A percentile compares a stretch with the other conserved stretches of the same genome.
These are phyloP conservation scores for Senna tora DNA, from an alignment of 306 rosid genomes.

Conservation along the genomic window DNA sequence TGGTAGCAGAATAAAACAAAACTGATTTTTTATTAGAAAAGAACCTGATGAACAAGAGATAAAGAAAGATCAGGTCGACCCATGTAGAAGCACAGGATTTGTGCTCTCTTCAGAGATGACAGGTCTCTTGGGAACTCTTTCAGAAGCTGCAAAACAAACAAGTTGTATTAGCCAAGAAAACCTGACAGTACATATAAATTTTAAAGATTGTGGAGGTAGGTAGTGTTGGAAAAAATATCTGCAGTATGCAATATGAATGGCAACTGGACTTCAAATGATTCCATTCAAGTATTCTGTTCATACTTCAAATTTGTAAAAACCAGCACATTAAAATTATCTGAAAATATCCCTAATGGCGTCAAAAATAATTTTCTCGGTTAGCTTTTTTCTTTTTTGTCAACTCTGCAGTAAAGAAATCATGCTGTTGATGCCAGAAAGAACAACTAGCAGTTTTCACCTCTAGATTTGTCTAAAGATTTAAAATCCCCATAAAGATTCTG, in stretches of 20 bases:
- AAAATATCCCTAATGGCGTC: constrained; percentile 20
- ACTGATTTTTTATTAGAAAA: constrained; percentile 29
- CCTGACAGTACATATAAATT: constrained; percentile 18
- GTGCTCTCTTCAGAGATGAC: constrained; percentile 78
- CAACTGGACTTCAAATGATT: neutral
- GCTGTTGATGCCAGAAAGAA: constrained; percentile 30
- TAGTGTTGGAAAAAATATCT: constrained; percentile 25
- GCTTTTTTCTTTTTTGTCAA: neutral
- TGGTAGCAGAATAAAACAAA: constrained; percentile 27
- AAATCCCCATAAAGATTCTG: neutral
- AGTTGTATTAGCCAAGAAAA: constrained; percentile 3
- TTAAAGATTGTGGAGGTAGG: constrained; percentile 19
- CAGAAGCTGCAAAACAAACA: constrained; percentile 59
- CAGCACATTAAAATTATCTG: constrained; percentile 12
- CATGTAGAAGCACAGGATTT: constrained; percentile 76
- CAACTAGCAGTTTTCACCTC: constrained; percentile 8
- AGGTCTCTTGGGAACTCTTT: constrained; percentile 82
- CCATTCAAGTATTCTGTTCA: neutral
- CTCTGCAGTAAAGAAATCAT: constrained; percentile 22
- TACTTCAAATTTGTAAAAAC: constrained; percentile 28
- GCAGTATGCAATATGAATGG: constrained; percentile 26
- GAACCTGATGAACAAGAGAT: constrained; percentile 74
- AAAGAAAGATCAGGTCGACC: constrained; percentile 65
- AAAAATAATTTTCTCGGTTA: neutral
- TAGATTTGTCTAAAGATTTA: neutral